These are phyloP conservation scores for Fusarium sp. DNA, from an alignment of 2,329 filamentous ascomycete genomes.

Conservation along the genomic window DNA sequence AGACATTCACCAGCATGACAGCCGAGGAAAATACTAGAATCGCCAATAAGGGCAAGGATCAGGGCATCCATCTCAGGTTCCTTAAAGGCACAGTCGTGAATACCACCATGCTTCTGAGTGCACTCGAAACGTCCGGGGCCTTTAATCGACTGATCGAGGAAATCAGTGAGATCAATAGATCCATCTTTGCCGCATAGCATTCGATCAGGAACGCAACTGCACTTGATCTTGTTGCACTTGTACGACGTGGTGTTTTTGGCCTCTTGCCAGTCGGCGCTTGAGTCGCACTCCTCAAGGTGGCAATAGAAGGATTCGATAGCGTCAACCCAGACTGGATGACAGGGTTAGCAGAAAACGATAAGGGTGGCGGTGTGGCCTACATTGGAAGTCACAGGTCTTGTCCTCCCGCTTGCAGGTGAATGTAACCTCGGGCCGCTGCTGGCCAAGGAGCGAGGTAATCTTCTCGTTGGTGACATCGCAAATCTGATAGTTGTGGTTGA, in stretches of 20 bases:
- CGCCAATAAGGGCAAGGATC: slow-evolving; percentile 89
- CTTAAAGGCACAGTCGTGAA: slow-evolving; percentile 80
- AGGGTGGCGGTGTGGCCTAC: slow-evolving; percentile 58
- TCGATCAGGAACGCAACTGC: slow-evolving; percentile 87
- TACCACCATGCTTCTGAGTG: slow-evolving; percentile 70
- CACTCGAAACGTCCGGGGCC: slow-evolving; percentile 90
- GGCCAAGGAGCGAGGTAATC: slow-evolving; percentile 87
- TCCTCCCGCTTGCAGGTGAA: slow-evolving; percentile 86
- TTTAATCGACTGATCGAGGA: slow-evolving; percentile 82
- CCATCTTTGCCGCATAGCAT: slow-evolving; percentile 95
- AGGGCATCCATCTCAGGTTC: slow-evolving; percentile 94
- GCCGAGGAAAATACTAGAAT: slow-evolving; percentile 84
- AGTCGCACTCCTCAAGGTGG: slow-evolving; percentile 82
- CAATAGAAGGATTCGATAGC: slow-evolving; percentile 97
- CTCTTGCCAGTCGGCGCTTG: slow-evolving; percentile 73
- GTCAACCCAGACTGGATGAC: slow-evolving; percentile 87
- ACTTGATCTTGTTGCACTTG: slow-evolving; percentile 84
- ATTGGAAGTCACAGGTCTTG: slow-evolving; percentile 92
- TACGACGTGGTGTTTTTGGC: slow-evolving; percentile 85
- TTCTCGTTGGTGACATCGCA: slow-evolving; percentile 97
- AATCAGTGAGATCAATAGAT: slow-evolving; percentile 92
- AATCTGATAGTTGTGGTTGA: slow-evolving; percentile 97
- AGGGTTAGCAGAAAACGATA: slow-evolving; percentile 12
- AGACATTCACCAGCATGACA: slow-evolving; percentile 93
- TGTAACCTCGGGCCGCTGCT: slow-evolving; percentile 89